A percentile compares a stretch with the other conserved stretches of the same genome.
Conservation (phyloP, 2,329 filamentous ascomycete species). For the Fusarium pseudoanthophilum region DNA sequence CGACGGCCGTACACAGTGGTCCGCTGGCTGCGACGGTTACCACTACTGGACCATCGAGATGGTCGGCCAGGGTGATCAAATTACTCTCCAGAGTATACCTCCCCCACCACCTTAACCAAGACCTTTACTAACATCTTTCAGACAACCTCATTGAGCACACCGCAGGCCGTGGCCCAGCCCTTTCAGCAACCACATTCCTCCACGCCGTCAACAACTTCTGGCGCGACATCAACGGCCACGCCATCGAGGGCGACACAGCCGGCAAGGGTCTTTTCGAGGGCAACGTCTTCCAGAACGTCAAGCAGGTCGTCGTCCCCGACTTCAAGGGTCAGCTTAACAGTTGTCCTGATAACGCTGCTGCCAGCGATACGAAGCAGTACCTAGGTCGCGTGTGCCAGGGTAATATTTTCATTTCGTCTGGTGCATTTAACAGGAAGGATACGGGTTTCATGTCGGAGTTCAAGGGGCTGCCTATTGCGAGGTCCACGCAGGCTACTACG, state of each 20-base stretch:
- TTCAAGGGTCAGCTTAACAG: slow-evolving; percentile 43
- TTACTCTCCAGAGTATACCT: neutral
- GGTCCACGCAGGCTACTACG: neutral
- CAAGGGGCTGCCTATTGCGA: slow-evolving; percentile 10
- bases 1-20: slow-evolving; percentile 55
- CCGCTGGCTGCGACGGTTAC: slow-evolving; percentile 56
- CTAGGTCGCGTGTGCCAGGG: slow-evolving; percentile 25
- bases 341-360: slow-evolving; percentile 31
- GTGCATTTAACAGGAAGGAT: slow-evolving; percentile 15
- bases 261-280: slow-evolving; percentile 45
- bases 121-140: neutral
- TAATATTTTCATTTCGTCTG: slow-evolving; percentile 19
- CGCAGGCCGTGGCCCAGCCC: slow-evolving; percentile 44
- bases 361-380: slow-evolving; percentile 18
- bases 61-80: slow-evolving; percentile 23
- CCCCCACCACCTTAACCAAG: fast-evolving
- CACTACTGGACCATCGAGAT: slow-evolving; percentile 55
- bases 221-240: slow-evolving; percentile 42
- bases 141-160: slow-evolving; percentile 28
- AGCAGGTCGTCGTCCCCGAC: slow-evolving; percentile 27
- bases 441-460: slow-evolving; percentile 33
- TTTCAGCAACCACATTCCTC: slow-evolving; percentile 44
- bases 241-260: slow-evolving; percentile 40
- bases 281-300: slow-evolving; percentile 41
- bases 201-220: slow-evolving; percentile 48